These are phyloP conservation scores for Zygosaccharomyces bailii DNA, from an alignment of 805 yeast genomes.

Conservation along the genomic window DNA sequence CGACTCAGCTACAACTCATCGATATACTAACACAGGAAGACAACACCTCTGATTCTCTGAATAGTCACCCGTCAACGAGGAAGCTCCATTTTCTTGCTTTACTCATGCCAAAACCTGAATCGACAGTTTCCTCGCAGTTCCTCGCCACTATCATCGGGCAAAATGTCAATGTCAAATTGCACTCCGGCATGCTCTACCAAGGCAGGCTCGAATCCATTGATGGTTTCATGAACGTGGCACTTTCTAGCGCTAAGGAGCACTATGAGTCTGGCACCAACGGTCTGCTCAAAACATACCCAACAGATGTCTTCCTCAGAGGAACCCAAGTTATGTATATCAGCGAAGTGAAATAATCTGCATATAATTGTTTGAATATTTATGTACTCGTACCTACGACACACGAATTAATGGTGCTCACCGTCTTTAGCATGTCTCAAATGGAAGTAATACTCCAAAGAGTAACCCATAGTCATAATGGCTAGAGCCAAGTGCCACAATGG, in stretches of 20 bases:
- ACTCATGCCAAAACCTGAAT: constrained; percentile 3
- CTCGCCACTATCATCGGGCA: constrained; percentile 75
- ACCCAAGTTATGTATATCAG: constrained; percentile 38
- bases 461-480: constrained; percentile 70
- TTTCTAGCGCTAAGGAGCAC: constrained; percentile 70
- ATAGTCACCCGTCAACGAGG: background rate
- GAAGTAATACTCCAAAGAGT: constrained; percentile 89
- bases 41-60: background rate
- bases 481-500: constrained; percentile 76
- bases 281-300: constrained; percentile 30
- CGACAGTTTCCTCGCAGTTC: constrained; percentile 67
- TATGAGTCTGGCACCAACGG: constrained; percentile 34
- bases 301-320: constrained; percentile 38
- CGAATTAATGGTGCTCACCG: constrained; percentile 40
- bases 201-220: constrained; percentile 84
- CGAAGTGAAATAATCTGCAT: constrained; percentile 21
- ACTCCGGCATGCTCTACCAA: constrained; percentile 81
- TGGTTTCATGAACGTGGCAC: constrained; percentile 93
- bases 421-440: constrained; percentile 67
- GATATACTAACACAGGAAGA: background rate
- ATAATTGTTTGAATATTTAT: constrained; percentile 11
- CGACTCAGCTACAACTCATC: too few species aligned
- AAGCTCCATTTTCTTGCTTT: background rate
- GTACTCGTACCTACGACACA: constrained; percentile 7
- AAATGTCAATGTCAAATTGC: constrained; percentile 74